Evolutionary conservation across 345 rosid genomes (phyloP).

Genomic region (Hibiscus syriacus): DNA sequence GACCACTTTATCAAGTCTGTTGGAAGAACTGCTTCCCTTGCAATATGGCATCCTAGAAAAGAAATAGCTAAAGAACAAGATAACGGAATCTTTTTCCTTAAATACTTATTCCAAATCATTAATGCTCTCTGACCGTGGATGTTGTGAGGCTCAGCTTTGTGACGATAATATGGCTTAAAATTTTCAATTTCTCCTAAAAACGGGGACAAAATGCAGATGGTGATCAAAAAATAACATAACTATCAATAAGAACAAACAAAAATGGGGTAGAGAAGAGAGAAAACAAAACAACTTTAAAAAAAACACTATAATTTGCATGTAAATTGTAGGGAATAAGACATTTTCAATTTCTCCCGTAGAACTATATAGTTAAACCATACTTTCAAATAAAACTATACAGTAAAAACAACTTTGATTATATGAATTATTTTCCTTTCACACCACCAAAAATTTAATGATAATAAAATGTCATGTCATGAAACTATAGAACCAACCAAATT

Average conservation of each 20-base stretch:
- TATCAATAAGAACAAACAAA: neutral
- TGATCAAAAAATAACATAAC: neutral
- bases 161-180: conserved; percentile 13
- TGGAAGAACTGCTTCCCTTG: conserved; percentile 59
- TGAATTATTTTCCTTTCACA: neutral
- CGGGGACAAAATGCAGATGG: too few species aligned
- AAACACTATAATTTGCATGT: neutral
- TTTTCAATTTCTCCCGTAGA: neutral
- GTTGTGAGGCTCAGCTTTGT: conserved; percentile 41
- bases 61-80: conserved; percentile 58
- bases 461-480: neutral
- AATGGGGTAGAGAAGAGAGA: too few species aligned
- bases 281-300: too few species aligned
- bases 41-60: conserved; percentile 66
- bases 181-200: conserved; percentile 27
- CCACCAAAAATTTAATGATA: neutral
- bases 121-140: conserved; percentile 56
- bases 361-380: neutral
- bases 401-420: neutral
- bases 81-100: conserved; percentile 46
- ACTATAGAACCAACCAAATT: neutral
- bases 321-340: neutral
- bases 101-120: too few species aligned
- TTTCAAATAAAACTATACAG: neutral
- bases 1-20: conserved; percentile 58